Evolutionary conservation across 139 green algal species (phyloP), one percentile per base, ranked within the genome.

Genomic region (Nannochloris sp.): DNA sequence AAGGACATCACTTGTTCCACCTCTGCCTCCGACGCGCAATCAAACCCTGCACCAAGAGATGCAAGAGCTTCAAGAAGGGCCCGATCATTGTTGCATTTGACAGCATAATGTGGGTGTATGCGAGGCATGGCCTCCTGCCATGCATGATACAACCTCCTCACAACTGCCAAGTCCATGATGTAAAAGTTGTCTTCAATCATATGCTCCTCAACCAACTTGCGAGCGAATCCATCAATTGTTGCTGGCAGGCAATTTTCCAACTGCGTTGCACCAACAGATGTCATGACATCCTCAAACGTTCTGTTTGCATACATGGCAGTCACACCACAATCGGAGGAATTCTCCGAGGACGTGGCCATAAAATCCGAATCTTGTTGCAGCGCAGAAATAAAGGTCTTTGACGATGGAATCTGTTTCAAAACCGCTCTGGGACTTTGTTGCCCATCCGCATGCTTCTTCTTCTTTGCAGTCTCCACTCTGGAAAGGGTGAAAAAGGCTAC

Each of bases 1-100:
- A 93, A 53, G 14, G 73, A 63, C 36, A 90, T 71, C 48, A 97
- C 87, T 50, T 73, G 60, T 31, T 90, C 76, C 18, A 96, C 66
- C 77, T 98, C 92, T 3, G 85, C 82, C 34, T 86, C 79, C 18
- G 71, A 88, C 5, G 93, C 93, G 60, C 90, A 97, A 79, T 98
- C 93, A 68, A 98, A 98, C 37, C 90, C 88, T 11, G 86, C 78
- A 34, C 93, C 93, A 34, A 96, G 67, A 2, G 87, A 78, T 11
- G 85, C 81, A 15, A 99, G 79, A 44, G 86, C 62, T 15, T 75
- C 69, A 18, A 99, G 68, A 34, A 99, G 69, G 27, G 79, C 87
- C 0, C 74, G 66, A 72, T 99, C 88, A 7, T 81, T 81, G 79
- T 95, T 92, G 84, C 91, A 97, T 84, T 97, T 97, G 55, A 97